These are phyloP conservation scores for Spergularia bocconei DNA, from an alignment of 148 eudicot genomes.

Conservation along the genomic window DNA sequence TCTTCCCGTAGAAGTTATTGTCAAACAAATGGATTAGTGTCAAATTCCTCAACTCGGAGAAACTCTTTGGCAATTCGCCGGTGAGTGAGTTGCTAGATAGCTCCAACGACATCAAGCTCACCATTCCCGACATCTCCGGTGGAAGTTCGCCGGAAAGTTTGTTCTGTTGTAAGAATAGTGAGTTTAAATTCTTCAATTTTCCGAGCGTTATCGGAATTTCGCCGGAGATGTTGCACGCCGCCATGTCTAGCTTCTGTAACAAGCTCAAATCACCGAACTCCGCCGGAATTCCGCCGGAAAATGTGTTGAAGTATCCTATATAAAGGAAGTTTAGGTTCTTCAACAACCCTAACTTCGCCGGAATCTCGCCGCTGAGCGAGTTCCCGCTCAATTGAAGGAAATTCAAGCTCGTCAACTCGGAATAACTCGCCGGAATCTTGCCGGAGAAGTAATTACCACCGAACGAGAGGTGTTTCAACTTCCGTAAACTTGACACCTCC, in stretches of 20 bases:
- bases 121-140: constrained; percentile 35
- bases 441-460: constrained; percentile 85
- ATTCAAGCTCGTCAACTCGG: constrained; percentile 32
- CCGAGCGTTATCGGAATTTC: constrained; percentile 49
- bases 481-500: constrained; percentile 31
- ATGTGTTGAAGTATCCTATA: constrained; percentile 45
- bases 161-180: constrained; percentile 56
- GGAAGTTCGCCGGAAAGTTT: constrained; percentile 50
- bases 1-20: constrained; percentile 44
- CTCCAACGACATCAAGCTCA: constrained; percentile 43
- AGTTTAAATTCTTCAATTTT: constrained; percentile 42
- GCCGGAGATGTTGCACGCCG: constrained; percentile 48
- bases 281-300: constrained; percentile 67
- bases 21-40: constrained; percentile 43
- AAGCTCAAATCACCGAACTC: constrained; percentile 44
- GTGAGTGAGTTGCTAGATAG: constrained; percentile 42
- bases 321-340: constrained; percentile 24
- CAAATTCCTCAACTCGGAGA: constrained; percentile 36
- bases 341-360: constrained; percentile 36
- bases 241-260: constrained; percentile 43
- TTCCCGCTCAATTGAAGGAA: constrained; percentile 54
- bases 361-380: constrained; percentile 50
- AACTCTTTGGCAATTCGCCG: constrained; percentile 51
- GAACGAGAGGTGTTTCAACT: constrained; percentile 33
- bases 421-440: constrained; percentile 52